Conservation (phyloP, 31 red algal genomes). For the Odonthalia washingtoniensis region DNA sequence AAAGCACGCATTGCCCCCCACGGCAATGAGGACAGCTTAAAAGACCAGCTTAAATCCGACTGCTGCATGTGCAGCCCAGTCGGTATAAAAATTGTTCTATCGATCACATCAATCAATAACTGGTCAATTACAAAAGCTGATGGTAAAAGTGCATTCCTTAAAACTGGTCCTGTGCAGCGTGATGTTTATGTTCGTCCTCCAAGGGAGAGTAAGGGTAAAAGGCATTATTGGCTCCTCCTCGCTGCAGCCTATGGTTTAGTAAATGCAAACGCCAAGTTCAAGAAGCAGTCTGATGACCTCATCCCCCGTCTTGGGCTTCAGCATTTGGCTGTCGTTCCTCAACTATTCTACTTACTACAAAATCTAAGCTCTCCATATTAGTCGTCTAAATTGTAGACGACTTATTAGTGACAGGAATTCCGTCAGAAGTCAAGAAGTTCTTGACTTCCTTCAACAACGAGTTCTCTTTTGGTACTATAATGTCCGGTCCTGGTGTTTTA, state of each 20-base stretch:
- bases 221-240: conserved; percentile 26
- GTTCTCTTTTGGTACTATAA: neutral
- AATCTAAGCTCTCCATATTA: neutral
- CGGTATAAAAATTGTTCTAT: conserved; percentile 25
- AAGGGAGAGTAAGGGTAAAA: neutral
- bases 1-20: conserved; percentile 1
- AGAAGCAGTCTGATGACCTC: neutral
- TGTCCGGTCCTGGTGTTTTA: neutral
- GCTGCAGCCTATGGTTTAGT: conserved; percentile 44
- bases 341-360: conserved; percentile 4
- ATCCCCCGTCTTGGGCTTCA: neutral
- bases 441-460: neutral
- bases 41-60: conserved; percentile 12
- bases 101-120: neutral
- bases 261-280: conserved; percentile 36
- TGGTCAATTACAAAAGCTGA: conserved; percentile 8
- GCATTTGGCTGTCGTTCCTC: neutral
- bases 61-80: neutral
- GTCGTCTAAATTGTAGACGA: conserved; percentile 24
- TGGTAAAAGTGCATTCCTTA: conserved; percentile 12
- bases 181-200: conserved; percentile 45
- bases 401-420: neutral
- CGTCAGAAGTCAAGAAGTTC: neutral
- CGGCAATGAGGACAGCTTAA: conserved; percentile 11
- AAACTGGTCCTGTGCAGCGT: conserved; percentile 19